phyloP scores from a whole-genome alignment of 371 early-diverging fungal genomes.

The Phascolomyces articulosus region DNA sequence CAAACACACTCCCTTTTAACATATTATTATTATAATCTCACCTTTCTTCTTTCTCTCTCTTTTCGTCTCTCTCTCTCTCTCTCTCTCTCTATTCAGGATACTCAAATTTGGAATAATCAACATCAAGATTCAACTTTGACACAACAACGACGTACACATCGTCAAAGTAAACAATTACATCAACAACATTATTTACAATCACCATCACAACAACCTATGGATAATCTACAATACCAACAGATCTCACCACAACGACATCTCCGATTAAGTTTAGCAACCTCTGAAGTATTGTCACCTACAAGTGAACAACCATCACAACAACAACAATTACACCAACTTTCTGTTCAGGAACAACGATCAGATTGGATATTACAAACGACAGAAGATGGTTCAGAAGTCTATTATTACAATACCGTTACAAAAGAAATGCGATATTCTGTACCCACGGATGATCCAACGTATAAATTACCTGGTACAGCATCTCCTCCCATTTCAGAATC shows the following conservation, averaged over 20 bases:
- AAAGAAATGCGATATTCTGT: constrained; percentile 59
- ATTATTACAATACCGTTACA: constrained; percentile 54
- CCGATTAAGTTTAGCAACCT: constrained; percentile 10
- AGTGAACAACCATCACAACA: neutral
- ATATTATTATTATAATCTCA: neutral
- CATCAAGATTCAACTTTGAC: neutral
- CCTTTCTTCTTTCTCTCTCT: neutral
- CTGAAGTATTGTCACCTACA: neutral
- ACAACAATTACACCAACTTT: neutral
- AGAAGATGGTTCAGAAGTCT: constrained; percentile 60
- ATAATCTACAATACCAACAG: neutral
- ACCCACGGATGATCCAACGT: constrained; percentile 35
- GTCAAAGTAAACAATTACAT: constrained; percentile 14
- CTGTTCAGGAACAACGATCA: constrained; percentile 24
- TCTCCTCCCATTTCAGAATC: constrained; percentile 2
- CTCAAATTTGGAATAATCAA: constrained; percentile 9
- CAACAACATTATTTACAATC: too few relatives aligned
- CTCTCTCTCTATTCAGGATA: constrained; percentile 3
- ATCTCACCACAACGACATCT: neutral
- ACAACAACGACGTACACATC: constrained; percentile 5
- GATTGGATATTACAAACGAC: constrained; percentile 57
- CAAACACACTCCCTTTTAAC: too few relatives aligned
- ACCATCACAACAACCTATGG: constrained; percentile 10
- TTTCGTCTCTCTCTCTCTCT: too few relatives aligned
- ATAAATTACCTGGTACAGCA: neutral